A percentile compares a stretch with the other conserved stretches of the same genome.
These are phyloP conservation scores for Arachnomyces sp. DNA, from an alignment of 2,329 filamentous ascomycete species.

Conservation along the genomic window DNA sequence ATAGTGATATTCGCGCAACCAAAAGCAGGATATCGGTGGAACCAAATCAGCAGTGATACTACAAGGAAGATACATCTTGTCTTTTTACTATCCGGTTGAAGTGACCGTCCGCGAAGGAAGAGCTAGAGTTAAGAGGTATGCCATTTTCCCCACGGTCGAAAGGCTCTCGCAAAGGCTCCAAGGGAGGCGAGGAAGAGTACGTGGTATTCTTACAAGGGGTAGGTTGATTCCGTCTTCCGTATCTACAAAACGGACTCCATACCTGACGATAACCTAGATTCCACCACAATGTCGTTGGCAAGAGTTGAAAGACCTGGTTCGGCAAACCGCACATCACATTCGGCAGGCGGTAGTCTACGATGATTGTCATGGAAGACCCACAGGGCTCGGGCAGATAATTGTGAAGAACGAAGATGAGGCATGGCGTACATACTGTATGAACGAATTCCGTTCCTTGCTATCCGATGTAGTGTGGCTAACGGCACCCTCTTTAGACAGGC, in stretches of 20 bases:
- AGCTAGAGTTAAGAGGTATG: constrained; percentile 16
- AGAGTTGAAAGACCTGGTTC: constrained; percentile 37
- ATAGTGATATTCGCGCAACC: no score
- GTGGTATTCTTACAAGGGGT: constrained; percentile 38
- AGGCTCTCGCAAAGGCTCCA: constrained; percentile 21
- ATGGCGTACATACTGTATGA: constrained; percentile 35
- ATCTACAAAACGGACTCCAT: constrained; percentile 6
- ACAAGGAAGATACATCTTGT: no score
- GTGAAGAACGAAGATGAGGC: constrained; percentile 38
- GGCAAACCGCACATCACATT: constrained; percentile 36
- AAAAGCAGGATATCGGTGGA: no score
- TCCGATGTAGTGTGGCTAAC: background rate
- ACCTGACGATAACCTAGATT: constrained; percentile 20
- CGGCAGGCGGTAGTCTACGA: constrained; percentile 38
- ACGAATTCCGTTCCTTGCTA: background rate
- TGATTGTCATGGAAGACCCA: constrained; percentile 34
- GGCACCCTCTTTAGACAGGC: constrained; percentile 23
- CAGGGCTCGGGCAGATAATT: constrained; percentile 36
- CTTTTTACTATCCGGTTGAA: no score
- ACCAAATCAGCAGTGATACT: no score
- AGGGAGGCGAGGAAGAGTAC: constrained; percentile 34
- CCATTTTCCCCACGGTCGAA: constrained; percentile 25
- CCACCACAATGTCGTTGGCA: constrained; percentile 38
- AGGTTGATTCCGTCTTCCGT: constrained; percentile 11
- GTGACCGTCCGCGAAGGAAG: no score